Percentiles rank a stretch among this genome's conserved stretches.
These are phyloP conservation scores for Suillus decipiens DNA, from an alignment of 768 basidiomycete species.

Conservation along the genomic window DNA sequence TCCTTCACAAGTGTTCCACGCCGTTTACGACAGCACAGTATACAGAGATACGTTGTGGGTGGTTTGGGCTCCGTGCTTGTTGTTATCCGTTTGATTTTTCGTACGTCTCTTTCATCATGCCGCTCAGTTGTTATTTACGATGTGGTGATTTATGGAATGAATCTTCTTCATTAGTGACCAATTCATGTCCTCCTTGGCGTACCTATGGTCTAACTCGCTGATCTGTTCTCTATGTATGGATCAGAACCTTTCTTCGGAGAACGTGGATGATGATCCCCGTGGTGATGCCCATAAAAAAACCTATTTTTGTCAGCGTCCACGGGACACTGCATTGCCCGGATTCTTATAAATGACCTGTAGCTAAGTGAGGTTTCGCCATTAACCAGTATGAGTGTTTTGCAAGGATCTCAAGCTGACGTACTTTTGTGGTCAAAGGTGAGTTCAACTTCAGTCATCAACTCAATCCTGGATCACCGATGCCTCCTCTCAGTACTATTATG, in stretches of 20 bases:
- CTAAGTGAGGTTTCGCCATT: neutral
- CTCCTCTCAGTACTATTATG: neutral
- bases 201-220: neutral
- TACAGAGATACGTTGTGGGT: neutral
- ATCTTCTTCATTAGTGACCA: neutral
- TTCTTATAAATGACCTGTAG: neutral
- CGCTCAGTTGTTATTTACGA: neutral
- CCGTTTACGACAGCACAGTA: neutral
- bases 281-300: neutral
- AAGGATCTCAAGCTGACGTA: neutral
- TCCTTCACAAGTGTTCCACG: neutral
- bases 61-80: neutral
- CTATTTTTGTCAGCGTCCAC: neutral
- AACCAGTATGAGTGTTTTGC: neutral
- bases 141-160: neutral
- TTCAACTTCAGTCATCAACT: neutral
- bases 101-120: neutral
- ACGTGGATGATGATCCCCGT: neutral
- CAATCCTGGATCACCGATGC: neutral
- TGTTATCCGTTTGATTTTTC: neutral
- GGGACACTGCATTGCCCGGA: neutral
- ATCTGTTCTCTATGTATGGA: neutral
- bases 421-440: neutral
- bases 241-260: neutral
- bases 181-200: neutral